Evolutionary conservation across 2,329 filamentous ascomycete genomes (phyloP).

Genomic region (Claviceps humidiphila): DNA sequence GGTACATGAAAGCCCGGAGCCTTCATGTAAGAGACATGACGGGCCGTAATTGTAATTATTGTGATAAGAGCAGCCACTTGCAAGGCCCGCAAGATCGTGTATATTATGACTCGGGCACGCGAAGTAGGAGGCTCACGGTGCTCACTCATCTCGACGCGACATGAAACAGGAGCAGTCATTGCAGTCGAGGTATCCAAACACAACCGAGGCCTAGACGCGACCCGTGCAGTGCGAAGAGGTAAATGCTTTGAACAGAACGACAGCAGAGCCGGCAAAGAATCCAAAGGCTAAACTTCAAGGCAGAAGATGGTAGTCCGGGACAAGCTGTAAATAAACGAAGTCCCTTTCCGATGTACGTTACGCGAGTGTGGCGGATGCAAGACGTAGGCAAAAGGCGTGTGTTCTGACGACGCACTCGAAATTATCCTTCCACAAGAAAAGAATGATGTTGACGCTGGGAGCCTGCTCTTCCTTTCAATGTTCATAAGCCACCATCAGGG

Average conservation of each 20-base stretch:
- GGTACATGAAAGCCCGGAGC: constrained; percentile 51
- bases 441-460: too few species aligned
- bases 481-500: too few species aligned
- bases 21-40: constrained; percentile 70
- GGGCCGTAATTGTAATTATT: constrained; percentile 62
- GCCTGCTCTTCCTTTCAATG: too few species aligned
- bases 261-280: constrained; percentile 17
- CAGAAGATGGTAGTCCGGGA: neutral
- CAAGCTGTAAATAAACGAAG: neutral
- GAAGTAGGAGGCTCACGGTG: constrained; percentile 39
- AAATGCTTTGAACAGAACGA: constrained; percentile 29
- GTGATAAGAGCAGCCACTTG: constrained; percentile 60
- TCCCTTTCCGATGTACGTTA: neutral
- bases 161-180: constrained; percentile 11
- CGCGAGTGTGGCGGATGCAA: neutral
- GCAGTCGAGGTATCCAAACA: constrained; percentile 23
- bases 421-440: too few species aligned
- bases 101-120: constrained; percentile 66
- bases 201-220: constrained; percentile 26
- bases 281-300: constrained; percentile 21
- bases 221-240: constrained; percentile 26
- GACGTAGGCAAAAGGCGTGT: too few species aligned
- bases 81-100: constrained; percentile 58
- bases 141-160: constrained; percentile 27
- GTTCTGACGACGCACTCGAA: too few species aligned